phyloP scores from a whole-genome alignment of 345 rosid species.

The Aurinia saxatilis region DNA sequence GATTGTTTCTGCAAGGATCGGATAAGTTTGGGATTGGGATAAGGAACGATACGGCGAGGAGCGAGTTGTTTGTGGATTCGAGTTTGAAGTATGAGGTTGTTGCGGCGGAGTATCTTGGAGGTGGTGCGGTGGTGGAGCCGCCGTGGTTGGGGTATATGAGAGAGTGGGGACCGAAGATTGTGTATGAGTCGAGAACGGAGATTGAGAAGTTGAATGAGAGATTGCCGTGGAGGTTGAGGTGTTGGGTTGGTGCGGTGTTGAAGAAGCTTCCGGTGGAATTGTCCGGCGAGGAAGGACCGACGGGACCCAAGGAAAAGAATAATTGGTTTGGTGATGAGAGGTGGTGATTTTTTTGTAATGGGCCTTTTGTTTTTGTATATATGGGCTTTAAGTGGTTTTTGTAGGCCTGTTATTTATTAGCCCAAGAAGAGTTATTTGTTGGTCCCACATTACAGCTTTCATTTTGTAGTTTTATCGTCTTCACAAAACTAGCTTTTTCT shows the following conservation, averaged over 20 bases:
- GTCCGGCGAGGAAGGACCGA: constrained; percentile 82
- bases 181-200: constrained; percentile 51
- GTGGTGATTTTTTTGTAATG: constrained; percentile 28
- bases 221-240: constrained; percentile 40
- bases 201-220: constrained; percentile 43
- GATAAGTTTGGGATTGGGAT: constrained; percentile 56
- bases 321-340: constrained; percentile 88
- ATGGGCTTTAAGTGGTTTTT: not conserved
- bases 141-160: constrained; percentile 83
- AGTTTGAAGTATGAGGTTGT: constrained; percentile 53
- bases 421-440: not conserved
- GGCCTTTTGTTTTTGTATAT: not conserved
- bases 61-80: constrained; percentile 51
- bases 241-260: constrained; percentile 34
- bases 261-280: constrained; percentile 58
- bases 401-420: not conserved
- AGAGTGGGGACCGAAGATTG: constrained; percentile 74
- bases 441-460: not conserved
- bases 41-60: constrained; percentile 57
- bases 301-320: constrained; percentile 92
- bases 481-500: too few relatives aligned
- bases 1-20: constrained; percentile 66
- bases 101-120: constrained; percentile 71
- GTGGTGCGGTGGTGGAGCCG: constrained; percentile 52
- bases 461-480: not conserved